Evolutionary conservation across 2,329 filamentous ascomycete genomes (phyloP).

Genomic region (Lasiodiplodia theobromae): DNA sequence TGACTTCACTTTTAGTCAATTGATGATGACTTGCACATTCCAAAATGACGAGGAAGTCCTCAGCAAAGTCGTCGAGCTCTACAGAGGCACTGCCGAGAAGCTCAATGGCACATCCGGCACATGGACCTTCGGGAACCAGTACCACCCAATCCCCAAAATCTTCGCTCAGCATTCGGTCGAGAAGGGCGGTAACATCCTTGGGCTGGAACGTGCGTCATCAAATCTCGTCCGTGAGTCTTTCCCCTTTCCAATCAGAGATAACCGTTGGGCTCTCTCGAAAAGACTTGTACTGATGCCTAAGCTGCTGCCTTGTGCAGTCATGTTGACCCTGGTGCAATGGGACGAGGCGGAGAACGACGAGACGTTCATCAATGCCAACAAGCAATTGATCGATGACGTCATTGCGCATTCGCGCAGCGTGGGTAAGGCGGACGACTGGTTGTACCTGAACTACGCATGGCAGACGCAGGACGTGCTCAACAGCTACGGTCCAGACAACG

Average conservation of each 20-base stretch:
- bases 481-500: slow-evolving; percentile 35
- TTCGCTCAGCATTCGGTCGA: slow-evolving; percentile 16
- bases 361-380: background rate
- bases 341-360: background rate
- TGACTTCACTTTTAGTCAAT: slow-evolving; percentile 31
- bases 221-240: slow-evolving; percentile 30
- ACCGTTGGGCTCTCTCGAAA: background rate
- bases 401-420: background rate
- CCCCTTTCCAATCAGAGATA: background rate
- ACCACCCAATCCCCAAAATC: slow-evolving; percentile 32
- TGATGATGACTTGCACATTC: slow-evolving; percentile 37
- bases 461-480: slow-evolving; percentile 32
- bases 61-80: slow-evolving; percentile 48
- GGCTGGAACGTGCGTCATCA: slow-evolving; percentile 32
- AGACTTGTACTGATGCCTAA: background rate
- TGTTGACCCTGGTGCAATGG: background rate
- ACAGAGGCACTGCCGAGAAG: slow-evolving; percentile 46
- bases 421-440: slow-evolving; percentile 1
- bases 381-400: background rate
- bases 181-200: slow-evolving; percentile 33
- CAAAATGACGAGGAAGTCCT: slow-evolving; percentile 46
- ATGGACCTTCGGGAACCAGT: slow-evolving; percentile 31
- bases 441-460: slow-evolving; percentile 27
- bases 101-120: slow-evolving; percentile 34
- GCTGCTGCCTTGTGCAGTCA: background rate